Evolutionary conservation across 202 grass and related monocot species (phyloP).

Genomic region (Panicum virgatum): DNA sequence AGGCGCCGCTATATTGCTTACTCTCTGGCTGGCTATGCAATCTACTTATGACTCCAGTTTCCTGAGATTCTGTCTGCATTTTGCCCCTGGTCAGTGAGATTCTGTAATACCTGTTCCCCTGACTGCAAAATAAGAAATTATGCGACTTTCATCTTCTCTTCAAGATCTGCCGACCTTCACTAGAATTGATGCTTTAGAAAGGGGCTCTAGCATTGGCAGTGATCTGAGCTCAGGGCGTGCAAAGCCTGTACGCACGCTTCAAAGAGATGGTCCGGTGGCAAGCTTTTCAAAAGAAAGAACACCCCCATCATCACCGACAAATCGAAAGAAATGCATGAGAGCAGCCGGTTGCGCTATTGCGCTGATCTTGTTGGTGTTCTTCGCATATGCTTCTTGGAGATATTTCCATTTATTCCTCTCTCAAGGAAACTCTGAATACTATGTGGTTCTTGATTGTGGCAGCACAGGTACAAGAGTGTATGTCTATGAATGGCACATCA

Average conservation of each 20-base stretch:
- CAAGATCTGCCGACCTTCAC: slow-evolving; percentile 86
- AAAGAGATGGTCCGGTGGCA: slow-evolving; percentile 64
- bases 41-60: slow-evolving; percentile 25
- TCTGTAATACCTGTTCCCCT: not conserved
- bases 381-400: slow-evolving; percentile 59
- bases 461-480: slow-evolving; percentile 94
- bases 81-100: slow-evolving; percentile 16
- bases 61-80: not conserved
- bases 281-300: slow-evolving; percentile 97
- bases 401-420: slow-evolving; percentile 72
- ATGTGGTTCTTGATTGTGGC: slow-evolving; percentile 97
- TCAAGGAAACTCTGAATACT: slow-evolving; percentile 77
- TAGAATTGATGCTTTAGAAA: slow-evolving; percentile 65
- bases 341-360: slow-evolving; percentile 45
- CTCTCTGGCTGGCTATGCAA: slow-evolving; percentile 1
- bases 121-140: slow-evolving; percentile 35
- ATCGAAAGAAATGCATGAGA: slow-evolving; percentile 71
- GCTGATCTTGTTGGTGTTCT: slow-evolving; percentile 57
- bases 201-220: slow-evolving; percentile 53
- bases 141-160: slow-evolving; percentile 86
- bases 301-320: slow-evolving; percentile 76
- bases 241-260: slow-evolving; percentile 66
- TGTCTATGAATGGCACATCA: slow-evolving; percentile 88
- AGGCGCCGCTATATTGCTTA: slow-evolving; percentile 12
- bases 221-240: slow-evolving; percentile 53